A percentile compares a stretch with the other conserved stretches of the same genome.
Evolutionary conservation across 352 stramenopile species (phyloP).

Genomic region (Phytophthora aleatoria): DNA sequence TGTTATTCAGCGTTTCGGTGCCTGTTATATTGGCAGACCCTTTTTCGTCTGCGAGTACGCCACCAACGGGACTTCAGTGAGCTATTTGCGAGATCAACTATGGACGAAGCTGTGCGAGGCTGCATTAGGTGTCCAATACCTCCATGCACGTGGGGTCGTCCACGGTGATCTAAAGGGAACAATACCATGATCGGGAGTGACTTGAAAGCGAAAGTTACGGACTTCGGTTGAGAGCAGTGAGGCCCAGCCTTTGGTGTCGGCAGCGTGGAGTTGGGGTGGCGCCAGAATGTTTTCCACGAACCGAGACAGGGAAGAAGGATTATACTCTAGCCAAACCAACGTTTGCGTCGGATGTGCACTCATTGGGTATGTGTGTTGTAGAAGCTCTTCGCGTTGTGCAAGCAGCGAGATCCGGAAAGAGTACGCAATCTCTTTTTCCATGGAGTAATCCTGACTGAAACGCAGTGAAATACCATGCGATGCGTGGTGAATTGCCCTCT

Average conservation of each 20-base stretch:
- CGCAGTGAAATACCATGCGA: background rate
- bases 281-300: constrained; percentile 2
- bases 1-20: constrained; percentile 22
- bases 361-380: constrained; percentile 17
- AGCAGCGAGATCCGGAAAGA: background rate
- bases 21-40: background rate
- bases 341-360: constrained; percentile 11
- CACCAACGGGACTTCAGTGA: too few species aligned
- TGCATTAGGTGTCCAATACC: too few species aligned
- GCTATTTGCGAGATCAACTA: too few species aligned
- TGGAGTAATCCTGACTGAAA: background rate
- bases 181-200: too few species aligned
- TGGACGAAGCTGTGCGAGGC: too few species aligned
- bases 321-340: background rate
- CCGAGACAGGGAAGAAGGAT: too few species aligned
- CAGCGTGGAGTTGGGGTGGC: constrained; percentile 8
- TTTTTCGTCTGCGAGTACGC: too few species aligned
- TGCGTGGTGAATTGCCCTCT: background rate
- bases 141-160: too few species aligned
- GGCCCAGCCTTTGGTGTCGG: background rate
- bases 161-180: too few species aligned
- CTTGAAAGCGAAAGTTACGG: background rate
- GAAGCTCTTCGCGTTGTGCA: constrained; percentile 15
- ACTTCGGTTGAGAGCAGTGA: constrained; percentile 1
- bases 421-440: background rate